Conservation (phyloP, 495 filamentous ascomycete species). For the Penicillium mononematosum region DNA sequence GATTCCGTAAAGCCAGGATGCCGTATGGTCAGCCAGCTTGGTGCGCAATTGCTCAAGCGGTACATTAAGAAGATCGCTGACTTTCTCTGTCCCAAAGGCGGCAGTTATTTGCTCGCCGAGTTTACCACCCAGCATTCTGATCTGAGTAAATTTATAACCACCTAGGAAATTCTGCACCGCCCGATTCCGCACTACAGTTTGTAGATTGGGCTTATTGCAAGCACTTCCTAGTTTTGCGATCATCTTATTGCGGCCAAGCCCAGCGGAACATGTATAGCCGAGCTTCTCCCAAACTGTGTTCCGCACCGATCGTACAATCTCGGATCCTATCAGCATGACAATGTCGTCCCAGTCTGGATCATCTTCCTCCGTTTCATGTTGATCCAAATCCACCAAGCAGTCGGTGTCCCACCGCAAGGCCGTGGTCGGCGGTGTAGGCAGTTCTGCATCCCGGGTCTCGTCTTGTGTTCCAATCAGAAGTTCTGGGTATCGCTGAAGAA, state of each 20-base stretch:
- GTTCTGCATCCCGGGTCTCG: constrained; percentile 66
- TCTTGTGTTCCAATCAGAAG: constrained; percentile 60
- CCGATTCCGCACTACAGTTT: constrained; percentile 84
- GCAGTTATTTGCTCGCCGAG: constrained; percentile 80
- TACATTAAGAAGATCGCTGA: constrained; percentile 71
- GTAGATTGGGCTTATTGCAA: constrained; percentile 88
- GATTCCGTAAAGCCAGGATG: constrained; percentile 81
- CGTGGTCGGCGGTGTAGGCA: constrained; percentile 73
- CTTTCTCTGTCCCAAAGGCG: constrained; percentile 73
- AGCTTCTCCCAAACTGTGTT: constrained; percentile 62
- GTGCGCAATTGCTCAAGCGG: constrained; percentile 75
- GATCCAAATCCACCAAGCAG: constrained; percentile 72
- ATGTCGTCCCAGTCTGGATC: constrained; percentile 97
- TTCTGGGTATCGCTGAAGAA: constrained; percentile 78
- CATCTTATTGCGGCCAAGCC: constrained; percentile 90
- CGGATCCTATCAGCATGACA: constrained; percentile 77
- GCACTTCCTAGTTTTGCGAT: constrained; percentile 89
- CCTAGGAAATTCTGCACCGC: constrained; percentile 78
- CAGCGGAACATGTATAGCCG: constrained; percentile 87
- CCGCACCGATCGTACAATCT: constrained; percentile 80
- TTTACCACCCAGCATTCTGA: constrained; percentile 94
- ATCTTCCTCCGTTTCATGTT: constrained; percentile 68
- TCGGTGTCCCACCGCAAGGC: constrained; percentile 78
- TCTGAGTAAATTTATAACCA: constrained; percentile 92
- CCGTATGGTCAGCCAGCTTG: constrained; percentile 81